Evolutionary conservation across 805 yeast genomes (phyloP).

Genomic region (Candida anglica): DNA sequence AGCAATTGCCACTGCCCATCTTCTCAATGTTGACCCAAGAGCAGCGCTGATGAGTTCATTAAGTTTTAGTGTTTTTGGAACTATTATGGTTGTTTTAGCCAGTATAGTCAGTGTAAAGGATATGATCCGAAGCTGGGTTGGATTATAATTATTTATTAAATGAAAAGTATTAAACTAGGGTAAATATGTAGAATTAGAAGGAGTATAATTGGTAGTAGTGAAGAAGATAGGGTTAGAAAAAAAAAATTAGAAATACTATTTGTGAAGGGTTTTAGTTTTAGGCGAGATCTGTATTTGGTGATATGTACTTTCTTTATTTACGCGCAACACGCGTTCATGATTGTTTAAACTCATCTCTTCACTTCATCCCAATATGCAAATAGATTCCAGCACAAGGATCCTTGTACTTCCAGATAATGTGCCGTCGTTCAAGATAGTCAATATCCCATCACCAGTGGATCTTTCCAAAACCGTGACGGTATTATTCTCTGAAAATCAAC

Average conservation of each 20-base stretch:
- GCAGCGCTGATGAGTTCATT: conserved; percentile 78
- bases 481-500: conserved; percentile 9
- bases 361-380: conserved; percentile 4
- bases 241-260: no score
- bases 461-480: conserved; percentile 6
- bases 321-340: no score
- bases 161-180: no score
- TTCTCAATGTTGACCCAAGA: conserved; percentile 65
- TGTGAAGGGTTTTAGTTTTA: no score
- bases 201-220: no score
- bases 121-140: conserved; percentile 14
- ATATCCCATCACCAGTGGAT: conserved; percentile 8
- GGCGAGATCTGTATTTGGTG: no score
- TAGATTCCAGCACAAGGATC: conserved; percentile 10
- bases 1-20: conserved; percentile 78
- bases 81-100: conserved; percentile 65
- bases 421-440: conserved; percentile 5
- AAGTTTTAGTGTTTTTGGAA: conserved; percentile 69
- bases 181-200: no score
- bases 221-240: no score
- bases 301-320: no score
- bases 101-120: conserved; percentile 43
- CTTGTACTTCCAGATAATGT: conserved; percentile 11
- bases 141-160: conserved; percentile 7
- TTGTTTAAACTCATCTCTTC: no score